phyloP scores from a whole-genome alignment of 305 asterid species.

The Solanum hybrid region DNA sequence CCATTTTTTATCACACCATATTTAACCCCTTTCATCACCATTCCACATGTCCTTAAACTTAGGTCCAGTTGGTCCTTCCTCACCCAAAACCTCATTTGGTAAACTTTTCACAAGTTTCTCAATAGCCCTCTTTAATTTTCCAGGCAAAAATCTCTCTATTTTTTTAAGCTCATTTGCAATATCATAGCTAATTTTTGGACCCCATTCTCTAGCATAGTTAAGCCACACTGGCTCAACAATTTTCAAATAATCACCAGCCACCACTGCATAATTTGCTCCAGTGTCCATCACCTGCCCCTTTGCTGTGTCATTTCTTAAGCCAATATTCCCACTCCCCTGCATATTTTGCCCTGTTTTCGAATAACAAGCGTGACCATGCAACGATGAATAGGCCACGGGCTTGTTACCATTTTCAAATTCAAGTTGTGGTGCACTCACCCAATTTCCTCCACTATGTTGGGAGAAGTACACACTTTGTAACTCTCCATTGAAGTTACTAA shows the following conservation, averaged over 20 bases:
- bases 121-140: constrained; percentile 28
- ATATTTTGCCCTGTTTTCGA: constrained; percentile 41
- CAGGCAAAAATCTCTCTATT: constrained; percentile 36
- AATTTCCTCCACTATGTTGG: constrained; percentile 54
- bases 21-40: constrained; percentile 40
- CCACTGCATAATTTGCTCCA: constrained; percentile 23
- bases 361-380: constrained; percentile 60
- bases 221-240: constrained; percentile 33
- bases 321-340: constrained; percentile 52
- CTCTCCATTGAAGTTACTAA: constrained; percentile 71
- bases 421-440: constrained; percentile 38
- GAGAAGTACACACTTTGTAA: constrained; percentile 49
- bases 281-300: constrained; percentile 36
- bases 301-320: constrained; percentile 50
- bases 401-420: constrained; percentile 48
- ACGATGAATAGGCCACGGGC: constrained; percentile 49
- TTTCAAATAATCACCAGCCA: constrained; percentile 27
- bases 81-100: constrained; percentile 52
- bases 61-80: constrained; percentile 66
- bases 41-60: constrained; percentile 49
- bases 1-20: not conserved
- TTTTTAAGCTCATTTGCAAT: constrained; percentile 32
- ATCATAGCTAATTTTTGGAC: constrained; percentile 39
- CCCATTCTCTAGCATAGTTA: constrained; percentile 46
- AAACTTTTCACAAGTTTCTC: constrained; percentile 30